These are phyloP conservation scores for Quercus bicolor DNA, from an alignment of 306 rosid genomes.

Conservation along the genomic window DNA sequence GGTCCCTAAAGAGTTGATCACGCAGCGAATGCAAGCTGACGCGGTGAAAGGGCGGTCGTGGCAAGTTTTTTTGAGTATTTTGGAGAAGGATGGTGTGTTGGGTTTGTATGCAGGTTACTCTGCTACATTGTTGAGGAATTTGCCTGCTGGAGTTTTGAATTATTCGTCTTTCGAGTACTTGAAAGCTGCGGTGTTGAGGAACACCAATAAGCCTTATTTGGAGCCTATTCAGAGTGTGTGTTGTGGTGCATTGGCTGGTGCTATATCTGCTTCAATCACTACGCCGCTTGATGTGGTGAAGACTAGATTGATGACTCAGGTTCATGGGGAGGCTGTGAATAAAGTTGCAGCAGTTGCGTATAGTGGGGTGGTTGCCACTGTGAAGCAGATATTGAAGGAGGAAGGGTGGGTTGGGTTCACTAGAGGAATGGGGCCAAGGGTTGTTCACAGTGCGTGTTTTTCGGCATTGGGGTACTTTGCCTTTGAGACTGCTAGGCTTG, in stretches of 20 bases:
- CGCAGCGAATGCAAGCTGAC: slow-evolving; percentile 90
- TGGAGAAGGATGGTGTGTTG: slow-evolving; percentile 70
- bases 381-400: slow-evolving; percentile 61
- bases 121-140: slow-evolving; percentile 67
- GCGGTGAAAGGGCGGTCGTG: slow-evolving; percentile 65
- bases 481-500: slow-evolving; percentile 86
- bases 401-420: slow-evolving; percentile 86
- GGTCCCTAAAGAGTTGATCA: slow-evolving; percentile 90
- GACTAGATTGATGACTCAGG: slow-evolving; percentile 92
- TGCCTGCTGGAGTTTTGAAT: slow-evolving; percentile 88
- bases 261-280: slow-evolving; percentile 79
- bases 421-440: slow-evolving; percentile 90
- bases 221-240: slow-evolving; percentile 81
- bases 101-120: slow-evolving; percentile 84
- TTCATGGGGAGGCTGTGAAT: slow-evolving; percentile 42
- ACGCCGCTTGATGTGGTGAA: slow-evolving; percentile 92
- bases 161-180: slow-evolving; percentile 86
- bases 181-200: slow-evolving; percentile 57
- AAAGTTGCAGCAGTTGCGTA: slow-evolving; percentile 54
- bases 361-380: slow-evolving; percentile 55
- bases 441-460: slow-evolving; percentile 86
- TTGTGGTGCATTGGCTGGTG: slow-evolving; percentile 90
- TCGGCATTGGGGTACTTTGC: slow-evolving; percentile 92
- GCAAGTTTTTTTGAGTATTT: slow-evolving; percentile 52
- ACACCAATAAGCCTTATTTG: slow-evolving; percentile 29